Evolutionary conservation across 306 rosid species (phyloP), one percentile per base, ranked within the genome.

Genomic region (Erythrophleum fordii): DNA sequence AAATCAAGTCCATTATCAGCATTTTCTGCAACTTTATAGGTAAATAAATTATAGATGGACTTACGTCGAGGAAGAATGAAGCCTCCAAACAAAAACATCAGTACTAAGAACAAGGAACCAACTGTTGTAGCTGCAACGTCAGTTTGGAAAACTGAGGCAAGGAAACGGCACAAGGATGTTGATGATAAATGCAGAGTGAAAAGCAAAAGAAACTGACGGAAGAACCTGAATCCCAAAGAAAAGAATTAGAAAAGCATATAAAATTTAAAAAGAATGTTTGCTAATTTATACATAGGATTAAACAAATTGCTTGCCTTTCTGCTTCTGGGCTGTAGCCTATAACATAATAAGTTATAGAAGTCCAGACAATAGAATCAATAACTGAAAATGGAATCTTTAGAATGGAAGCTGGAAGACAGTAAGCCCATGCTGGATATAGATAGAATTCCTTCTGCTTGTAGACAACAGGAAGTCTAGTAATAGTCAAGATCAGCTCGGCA

Each of bases 401-500:
- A 55, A 88, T 65, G 52, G 88, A 68, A 58, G 92, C 77, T 45
- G 92, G 92, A 84, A 88, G 81, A 71, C 88, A 86, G 65, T 84
- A 88, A 25, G 92, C 90, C 92, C 92, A 88, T 17, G 92, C 88
- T 58, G 92, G 90, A 83, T 88, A 86, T 37, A 88, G 85, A 82
- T 82, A 88, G 84, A 88, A 88, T 48, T 72, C 86, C 42, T 81
- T 88, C 83, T 88, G 90, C 87, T 88, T 88, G 84, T 86, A 81
- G 65, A 86, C 87, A 78, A 88, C 86, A 3, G 92, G 90, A 66
- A 93, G 86, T 83, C 96, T 87, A 28, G 86, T 72, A 79, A 89
- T 82, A 49, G 94, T 93, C 92, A 93, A 71, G 75, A 88, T 62
- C 72, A 93, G 75, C 87, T 93, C 97, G 2, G 97, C 92, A 81